Evolutionary conservation across 805 yeast species (phyloP).

Genomic region (Monosporozyma solicola): DNA sequence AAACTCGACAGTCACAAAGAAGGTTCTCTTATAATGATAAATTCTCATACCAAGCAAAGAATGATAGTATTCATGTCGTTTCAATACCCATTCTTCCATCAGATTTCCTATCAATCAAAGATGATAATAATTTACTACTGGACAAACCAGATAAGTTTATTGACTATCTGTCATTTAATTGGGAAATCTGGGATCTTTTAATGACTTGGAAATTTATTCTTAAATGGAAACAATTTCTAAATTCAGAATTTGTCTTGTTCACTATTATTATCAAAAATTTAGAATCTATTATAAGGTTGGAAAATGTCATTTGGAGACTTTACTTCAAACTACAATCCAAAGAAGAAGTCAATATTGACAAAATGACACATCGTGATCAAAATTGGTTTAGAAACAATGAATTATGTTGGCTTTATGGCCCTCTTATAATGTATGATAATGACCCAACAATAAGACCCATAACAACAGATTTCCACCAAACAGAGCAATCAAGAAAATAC

Average conservation of each 20-base stretch:
- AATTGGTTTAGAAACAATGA: slow-evolving; percentile 35
- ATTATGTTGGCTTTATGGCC: slow-evolving; percentile 96
- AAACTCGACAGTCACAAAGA: not conserved
- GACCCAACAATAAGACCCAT: not conserved
- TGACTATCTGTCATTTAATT: slow-evolving; percentile 83
- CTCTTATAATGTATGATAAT: slow-evolving; percentile 27
- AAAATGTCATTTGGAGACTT: slow-evolving; percentile 89
- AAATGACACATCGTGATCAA: not conserved
- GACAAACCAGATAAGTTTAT: slow-evolving; percentile 71
- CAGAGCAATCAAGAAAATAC: not conserved
- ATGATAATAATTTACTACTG: slow-evolving; percentile 57
- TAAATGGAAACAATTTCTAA: not conserved
- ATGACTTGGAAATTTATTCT: slow-evolving; percentile 82
- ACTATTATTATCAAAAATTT: not conserved
- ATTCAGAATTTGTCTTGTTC: not conserved
- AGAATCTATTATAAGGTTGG: slow-evolving; percentile 47
- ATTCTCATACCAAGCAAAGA: not conserved
- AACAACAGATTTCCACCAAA: not conserved
- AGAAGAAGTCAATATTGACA: not conserved
- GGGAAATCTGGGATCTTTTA: slow-evolving; percentile 76
- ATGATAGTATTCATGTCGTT: not conserved
- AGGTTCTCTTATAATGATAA: slow-evolving; percentile 10
- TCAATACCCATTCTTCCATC: slow-evolving; percentile 1
- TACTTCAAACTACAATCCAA: slow-evolving; percentile 20
- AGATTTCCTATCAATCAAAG: slow-evolving; percentile 29